A percentile compares a stretch with the other conserved stretches of the same genome.
Evolutionary conservation across 2,329 filamentous ascomycete species (phyloP).

Genomic region (Aspergillus japonicus): DNA sequence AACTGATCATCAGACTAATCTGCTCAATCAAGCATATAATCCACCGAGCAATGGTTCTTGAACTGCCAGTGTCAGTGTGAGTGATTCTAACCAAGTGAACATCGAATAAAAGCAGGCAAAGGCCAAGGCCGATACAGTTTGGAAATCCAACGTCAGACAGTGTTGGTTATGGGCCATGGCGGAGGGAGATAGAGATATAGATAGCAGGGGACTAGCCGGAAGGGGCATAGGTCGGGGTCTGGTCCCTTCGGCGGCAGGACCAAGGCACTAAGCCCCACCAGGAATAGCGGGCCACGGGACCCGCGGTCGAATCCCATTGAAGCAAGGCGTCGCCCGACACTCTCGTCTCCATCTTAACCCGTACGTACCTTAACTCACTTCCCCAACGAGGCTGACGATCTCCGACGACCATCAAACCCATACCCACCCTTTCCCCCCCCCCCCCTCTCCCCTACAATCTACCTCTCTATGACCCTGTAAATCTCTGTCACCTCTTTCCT

Average conservation of each 20-base stretch:
- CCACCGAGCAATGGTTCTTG: too few relatives aligned
- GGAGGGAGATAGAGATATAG: background rate
- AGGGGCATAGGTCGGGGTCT: background rate
- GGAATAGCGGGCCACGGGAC: background rate
- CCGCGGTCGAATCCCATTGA: background rate
- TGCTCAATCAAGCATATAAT: too few relatives aligned
- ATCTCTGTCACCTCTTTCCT: background rate
- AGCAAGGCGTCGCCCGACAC: background rate
- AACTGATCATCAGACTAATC: too few relatives aligned
- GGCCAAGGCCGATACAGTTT: too few relatives aligned
- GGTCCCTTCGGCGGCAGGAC: background rate
- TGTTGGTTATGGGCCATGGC: too few relatives aligned
- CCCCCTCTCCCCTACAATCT: background rate
- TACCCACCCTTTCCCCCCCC: background rate
- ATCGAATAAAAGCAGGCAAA: too few relatives aligned
- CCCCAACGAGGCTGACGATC: background rate
- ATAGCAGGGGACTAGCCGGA: background rate
- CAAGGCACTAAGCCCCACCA: background rate
- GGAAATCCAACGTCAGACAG: too few relatives aligned
- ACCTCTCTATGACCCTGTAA: background rate
- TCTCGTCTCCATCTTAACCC: background rate
- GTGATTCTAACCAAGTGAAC: too few relatives aligned
- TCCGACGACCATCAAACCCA: background rate
- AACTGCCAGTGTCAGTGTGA: too few relatives aligned
- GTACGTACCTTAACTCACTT: background rate